Percentiles rank a stretch among this genome's conserved stretches.
These are phyloP conservation scores for Tieghemiomyces parasiticus DNA, from an alignment of 192 early-diverging fungal species.

Conservation along the genomic window DNA sequence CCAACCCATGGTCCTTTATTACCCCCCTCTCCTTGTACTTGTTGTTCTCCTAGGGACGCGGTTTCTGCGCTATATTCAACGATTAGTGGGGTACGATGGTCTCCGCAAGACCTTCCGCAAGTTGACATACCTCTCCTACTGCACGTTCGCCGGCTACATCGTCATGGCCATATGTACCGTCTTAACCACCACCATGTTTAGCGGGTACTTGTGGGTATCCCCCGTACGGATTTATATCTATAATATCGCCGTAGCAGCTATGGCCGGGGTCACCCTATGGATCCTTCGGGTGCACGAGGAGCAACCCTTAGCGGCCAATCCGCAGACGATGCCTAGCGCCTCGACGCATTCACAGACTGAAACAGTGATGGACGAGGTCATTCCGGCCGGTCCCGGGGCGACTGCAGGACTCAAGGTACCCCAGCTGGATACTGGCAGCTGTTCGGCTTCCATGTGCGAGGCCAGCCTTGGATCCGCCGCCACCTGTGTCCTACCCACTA, in stretches of 20 bases:
- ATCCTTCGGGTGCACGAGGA: not conserved
- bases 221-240: not conserved
- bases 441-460: no score
- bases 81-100: not conserved
- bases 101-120: not conserved
- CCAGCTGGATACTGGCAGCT: no score
- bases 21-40: no score
- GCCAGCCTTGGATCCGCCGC: no score
- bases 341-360: not conserved
- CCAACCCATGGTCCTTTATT: no score
- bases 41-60: not conserved
- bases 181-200: not conserved
- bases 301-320: not conserved
- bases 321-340: not conserved
- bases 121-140: not conserved
- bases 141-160: not conserved
- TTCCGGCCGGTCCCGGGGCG: no score
- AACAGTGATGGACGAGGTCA: not conserved
- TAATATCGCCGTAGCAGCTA: not conserved
- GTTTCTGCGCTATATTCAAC: not conserved
- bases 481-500: no score
- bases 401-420: no score
- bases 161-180: not conserved
- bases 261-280: not conserved
- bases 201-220: not conserved